Evolutionary conservation across 805 yeast species (phyloP).

Genomic region (Kluyveromyces siamensis): DNA sequence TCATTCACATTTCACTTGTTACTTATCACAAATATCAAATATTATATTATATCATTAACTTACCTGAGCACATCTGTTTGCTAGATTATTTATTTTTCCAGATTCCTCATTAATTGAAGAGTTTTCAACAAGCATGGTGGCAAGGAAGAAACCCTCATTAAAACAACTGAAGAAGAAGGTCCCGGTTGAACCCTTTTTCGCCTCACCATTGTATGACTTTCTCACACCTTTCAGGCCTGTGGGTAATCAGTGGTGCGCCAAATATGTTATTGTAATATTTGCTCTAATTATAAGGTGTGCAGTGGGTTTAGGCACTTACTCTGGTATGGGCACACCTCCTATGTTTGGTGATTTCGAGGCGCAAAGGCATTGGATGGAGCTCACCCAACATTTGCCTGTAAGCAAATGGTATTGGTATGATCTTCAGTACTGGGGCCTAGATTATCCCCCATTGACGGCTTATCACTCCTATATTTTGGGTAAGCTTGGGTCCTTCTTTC

Average conservation of each 20-base stretch:
- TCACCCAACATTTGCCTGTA: constrained; percentile 69
- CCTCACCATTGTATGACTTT: constrained; percentile 70
- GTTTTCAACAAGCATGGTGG: background rate
- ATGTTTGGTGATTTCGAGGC: constrained; percentile 96
- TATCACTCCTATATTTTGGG: constrained; percentile 83
- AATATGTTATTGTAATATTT: constrained; percentile 63
- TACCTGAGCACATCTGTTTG: too few relatives aligned
- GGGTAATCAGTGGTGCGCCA: constrained; percentile 83
- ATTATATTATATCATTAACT: too few relatives aligned
- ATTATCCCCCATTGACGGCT: constrained; percentile 95
- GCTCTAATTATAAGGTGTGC: constrained; percentile 75
- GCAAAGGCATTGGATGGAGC: constrained; percentile 96
- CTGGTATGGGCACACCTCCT: constrained; percentile 66
- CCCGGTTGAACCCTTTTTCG: constrained; percentile 30
- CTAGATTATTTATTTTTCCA: too few relatives aligned
- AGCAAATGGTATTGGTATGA: constrained; percentile 84
- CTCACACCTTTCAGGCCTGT: constrained; percentile 72
- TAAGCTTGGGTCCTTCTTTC: constrained; percentile 52
- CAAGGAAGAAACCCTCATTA: background rate
- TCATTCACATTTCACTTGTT: too few relatives aligned
- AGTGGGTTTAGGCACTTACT: constrained; percentile 80
- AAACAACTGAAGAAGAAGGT: background rate
- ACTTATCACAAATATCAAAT: too few relatives aligned
- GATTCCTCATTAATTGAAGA: background rate
- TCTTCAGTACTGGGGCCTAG: constrained; percentile 90